Percentiles rank a stretch among this genome's conserved stretches.
Conservation (phyloP, 352 stramenopile species). For the Pythium sukuiense region DNA sequence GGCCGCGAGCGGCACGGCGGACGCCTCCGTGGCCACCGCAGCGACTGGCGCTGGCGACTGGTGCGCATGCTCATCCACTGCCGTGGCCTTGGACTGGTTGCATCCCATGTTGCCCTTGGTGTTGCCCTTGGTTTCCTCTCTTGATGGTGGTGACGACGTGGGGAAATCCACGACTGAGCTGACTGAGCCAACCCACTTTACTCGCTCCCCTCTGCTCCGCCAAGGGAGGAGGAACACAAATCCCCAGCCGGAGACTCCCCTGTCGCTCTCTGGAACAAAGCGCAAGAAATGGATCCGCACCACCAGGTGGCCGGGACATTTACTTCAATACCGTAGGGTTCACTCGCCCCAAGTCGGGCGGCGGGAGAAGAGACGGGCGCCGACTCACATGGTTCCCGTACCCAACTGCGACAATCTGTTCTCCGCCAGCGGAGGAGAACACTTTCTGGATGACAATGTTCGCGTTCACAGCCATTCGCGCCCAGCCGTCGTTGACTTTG, state of each 20-base stretch:
- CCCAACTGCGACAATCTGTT: not conserved
- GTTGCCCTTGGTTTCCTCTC: not conserved
- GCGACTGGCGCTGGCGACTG: not conserved
- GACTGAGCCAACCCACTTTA: not conserved
- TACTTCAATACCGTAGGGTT: conserved; percentile 21
- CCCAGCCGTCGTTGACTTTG: not conserved
- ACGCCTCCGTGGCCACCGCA: not conserved
- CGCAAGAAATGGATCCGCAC: not conserved
- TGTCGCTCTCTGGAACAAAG: conserved; percentile 2
- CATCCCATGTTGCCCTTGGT: conserved; percentile 49
- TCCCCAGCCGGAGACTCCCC: not conserved
- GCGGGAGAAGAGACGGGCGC: not conserved
- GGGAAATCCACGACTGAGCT: conserved; percentile 16
- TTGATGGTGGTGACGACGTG: conserved; percentile 10
- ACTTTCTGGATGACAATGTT: not conserved
- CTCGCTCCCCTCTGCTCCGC: not conserved
- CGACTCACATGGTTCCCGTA: not conserved
- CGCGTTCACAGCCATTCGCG: not conserved
- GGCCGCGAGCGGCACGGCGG: not conserved
- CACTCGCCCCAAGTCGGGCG: conserved; percentile 9
- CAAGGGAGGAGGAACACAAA: not conserved
- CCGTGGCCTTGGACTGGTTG: conserved; percentile 53
- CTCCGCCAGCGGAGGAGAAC: not conserved
- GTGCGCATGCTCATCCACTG: conserved; percentile 12
- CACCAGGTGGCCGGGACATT: conserved; percentile 1